phyloP scores from a whole-genome alignment of 257 asterid species.

The Solanum chilense region DNA sequence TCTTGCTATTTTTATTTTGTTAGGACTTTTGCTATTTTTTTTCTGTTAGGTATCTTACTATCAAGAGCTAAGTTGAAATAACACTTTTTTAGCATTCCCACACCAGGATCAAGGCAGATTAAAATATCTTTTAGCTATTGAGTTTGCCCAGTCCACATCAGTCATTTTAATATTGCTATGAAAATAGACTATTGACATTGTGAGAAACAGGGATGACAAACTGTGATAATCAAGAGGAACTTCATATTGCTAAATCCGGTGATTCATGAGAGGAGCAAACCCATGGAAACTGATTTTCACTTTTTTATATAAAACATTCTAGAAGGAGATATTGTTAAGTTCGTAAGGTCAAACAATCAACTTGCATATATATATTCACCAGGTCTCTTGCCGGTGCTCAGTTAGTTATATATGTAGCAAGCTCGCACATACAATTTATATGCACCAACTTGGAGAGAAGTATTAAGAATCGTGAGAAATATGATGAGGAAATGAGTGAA shows the following conservation, averaged over 20 bases:
- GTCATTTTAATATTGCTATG: background rate
- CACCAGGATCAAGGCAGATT: background rate
- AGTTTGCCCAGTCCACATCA: background rate
- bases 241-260: background rate
- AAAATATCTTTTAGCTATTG: background rate
- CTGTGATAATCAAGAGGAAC: background rate
- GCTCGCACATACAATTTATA: background rate
- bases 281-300: background rate
- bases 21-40: background rate
- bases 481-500: background rate
- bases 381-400: background rate
- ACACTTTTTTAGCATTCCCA: background rate
- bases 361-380: background rate
- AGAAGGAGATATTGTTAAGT: background rate
- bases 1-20: background rate
- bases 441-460: background rate
- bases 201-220: background rate
- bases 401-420: background rate
- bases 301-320: background rate
- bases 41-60: background rate
- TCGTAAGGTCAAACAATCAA: background rate
- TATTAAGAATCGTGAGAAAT: background rate
- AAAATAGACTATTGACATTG: background rate
- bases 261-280: background rate
- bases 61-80: background rate